phyloP scores from a whole-genome alignment of 257 asterid genomes.

The Petunia secreta region DNA sequence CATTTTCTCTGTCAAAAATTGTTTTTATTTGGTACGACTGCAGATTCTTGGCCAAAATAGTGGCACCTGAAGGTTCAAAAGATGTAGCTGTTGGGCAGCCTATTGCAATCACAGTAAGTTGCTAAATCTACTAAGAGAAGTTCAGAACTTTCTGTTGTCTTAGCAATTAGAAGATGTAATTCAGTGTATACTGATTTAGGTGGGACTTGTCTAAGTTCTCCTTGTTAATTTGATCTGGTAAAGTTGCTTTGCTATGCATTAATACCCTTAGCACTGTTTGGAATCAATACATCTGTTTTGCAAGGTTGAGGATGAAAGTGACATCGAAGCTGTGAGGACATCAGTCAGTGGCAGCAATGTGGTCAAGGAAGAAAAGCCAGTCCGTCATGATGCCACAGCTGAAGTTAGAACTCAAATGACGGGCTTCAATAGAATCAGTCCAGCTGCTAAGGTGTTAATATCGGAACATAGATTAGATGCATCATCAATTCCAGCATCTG shows the following conservation, averaged over 20 bases:
- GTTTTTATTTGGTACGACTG: conserved; percentile 8
- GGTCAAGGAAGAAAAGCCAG: conserved; percentile 55
- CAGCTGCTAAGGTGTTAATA: conserved; percentile 90
- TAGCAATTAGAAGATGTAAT: conserved; percentile 4
- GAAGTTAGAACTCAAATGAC: conserved; percentile 46
- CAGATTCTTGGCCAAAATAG: conserved; percentile 90
- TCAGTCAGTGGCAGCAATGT: conserved; percentile 47
- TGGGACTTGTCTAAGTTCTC: not conserved
- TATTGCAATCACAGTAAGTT: conserved; percentile 87
- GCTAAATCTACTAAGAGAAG: conserved; percentile 17
- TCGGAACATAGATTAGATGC: conserved; percentile 79
- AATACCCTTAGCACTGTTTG: conserved; percentile 23
- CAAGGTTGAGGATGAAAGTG: conserved; percentile 94
- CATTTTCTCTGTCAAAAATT: conserved; percentile 1
- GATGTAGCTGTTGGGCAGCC: conserved; percentile 95
- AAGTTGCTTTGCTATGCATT: not conserved
- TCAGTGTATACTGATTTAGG: conserved; percentile 6
- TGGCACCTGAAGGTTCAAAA: conserved; percentile 94
- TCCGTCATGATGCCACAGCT: conserved; percentile 45
- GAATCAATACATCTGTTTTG: conserved; percentile 38
- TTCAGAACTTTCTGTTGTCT: conserved; percentile 6
- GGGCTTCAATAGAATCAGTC: conserved; percentile 74
- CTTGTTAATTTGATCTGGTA: conserved; percentile 6
- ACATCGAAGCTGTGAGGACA: conserved; percentile 72
- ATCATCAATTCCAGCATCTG: conserved; percentile 77